A percentile compares a stretch with the other conserved stretches of the same genome.
phyloP scores from a whole-genome alignment of 1,284 basidiomycete species.

The Cystobasidium slooffiae region DNA sequence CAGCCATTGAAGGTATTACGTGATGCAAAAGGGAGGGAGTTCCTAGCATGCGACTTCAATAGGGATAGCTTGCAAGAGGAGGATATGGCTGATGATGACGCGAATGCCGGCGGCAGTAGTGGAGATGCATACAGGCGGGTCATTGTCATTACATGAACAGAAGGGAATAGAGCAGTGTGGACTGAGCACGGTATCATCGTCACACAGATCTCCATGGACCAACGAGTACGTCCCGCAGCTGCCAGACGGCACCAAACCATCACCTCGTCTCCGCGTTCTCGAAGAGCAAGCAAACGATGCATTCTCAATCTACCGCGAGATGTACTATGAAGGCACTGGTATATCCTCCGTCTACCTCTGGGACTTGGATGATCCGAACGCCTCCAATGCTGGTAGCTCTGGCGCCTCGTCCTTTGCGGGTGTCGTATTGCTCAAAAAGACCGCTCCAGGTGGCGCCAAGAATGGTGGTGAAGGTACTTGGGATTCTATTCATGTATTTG shows the following conservation, averaged over 20 bases:
- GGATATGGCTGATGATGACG: conserved; percentile 23
- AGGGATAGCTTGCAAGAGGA: conserved; percentile 68
- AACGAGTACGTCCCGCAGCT: conserved; percentile 90
- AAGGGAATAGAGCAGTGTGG: background rate
- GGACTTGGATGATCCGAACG: conserved; percentile 87
- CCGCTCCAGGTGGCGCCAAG: background rate
- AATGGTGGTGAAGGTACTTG: conserved; percentile 61
- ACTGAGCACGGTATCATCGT: background rate
- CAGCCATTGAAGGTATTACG: conserved; percentile 83
- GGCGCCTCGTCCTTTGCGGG: conserved; percentile 72
- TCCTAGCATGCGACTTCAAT: conserved; percentile 96
- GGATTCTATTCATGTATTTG: conserved; percentile 99
- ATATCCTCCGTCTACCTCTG: conserved; percentile 97
- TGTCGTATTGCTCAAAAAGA: conserved; percentile 91
- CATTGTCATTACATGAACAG: background rate
- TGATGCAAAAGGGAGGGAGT: conserved; percentile 84
- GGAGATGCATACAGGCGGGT: conserved; percentile 79
- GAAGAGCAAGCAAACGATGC: conserved; percentile 93
- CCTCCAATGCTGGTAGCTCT: background rate
- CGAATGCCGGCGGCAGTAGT: background rate
- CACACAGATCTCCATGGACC: conserved; percentile 87
- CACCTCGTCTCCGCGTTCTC: conserved; percentile 80
- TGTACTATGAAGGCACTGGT: conserved; percentile 96
- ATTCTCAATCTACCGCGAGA: conserved; percentile 95
- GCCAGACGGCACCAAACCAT: conserved; percentile 83